Percentiles rank a stretch among this genome's conserved stretches.
Evolutionary conservation across 441 rosid species (phyloP).

Genomic region (Breynia disticha): DNA sequence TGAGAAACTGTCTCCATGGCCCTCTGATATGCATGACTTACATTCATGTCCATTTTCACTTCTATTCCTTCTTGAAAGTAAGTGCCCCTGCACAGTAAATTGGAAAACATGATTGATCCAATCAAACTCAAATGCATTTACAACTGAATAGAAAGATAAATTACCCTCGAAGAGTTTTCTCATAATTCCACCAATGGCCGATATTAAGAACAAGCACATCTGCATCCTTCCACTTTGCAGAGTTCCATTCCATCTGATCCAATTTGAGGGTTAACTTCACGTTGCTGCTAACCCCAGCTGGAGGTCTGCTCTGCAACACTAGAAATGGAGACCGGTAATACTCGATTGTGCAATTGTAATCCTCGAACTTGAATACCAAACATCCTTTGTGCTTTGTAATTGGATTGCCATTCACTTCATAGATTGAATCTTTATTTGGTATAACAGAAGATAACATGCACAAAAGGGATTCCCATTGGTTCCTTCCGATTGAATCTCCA

Average conservation of each 20-base stretch:
- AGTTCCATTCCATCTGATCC: conserved; percentile 56
- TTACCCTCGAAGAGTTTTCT: conserved; percentile 61
- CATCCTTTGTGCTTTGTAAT: conserved; percentile 83
- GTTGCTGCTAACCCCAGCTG: conserved; percentile 26
- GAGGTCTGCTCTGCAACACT: conserved; percentile 60
- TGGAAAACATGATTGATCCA: conserved; percentile 4
- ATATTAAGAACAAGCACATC: conserved; percentile 61
- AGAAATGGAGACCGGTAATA: conserved; percentile 85
- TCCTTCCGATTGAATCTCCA: conserved; percentile 93
- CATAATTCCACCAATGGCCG: conserved; percentile 84
- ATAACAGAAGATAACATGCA: conserved; percentile 71
- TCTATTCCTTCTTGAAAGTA: conserved; percentile 46
- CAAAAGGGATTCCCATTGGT: conserved; percentile 93
- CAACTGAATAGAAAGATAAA: background rate
- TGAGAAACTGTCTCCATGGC: conserved; percentile 38
- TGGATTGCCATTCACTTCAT: conserved; percentile 66
- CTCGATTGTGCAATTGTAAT: conserved; percentile 78
- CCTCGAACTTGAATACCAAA: conserved; percentile 62
- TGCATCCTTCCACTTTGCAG: conserved; percentile 48
- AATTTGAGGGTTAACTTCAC: conserved; percentile 55
- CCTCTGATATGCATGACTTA: conserved; percentile 40
- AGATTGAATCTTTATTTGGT: conserved; percentile 48
- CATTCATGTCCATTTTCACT: conserved; percentile 49
- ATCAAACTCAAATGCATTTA: background rate
- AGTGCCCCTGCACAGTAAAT: conserved; percentile 34